These are phyloP conservation scores for Cystobasidium sp. DNA, from an alignment of 1,284 basidiomycete species.

Conservation along the genomic window DNA sequence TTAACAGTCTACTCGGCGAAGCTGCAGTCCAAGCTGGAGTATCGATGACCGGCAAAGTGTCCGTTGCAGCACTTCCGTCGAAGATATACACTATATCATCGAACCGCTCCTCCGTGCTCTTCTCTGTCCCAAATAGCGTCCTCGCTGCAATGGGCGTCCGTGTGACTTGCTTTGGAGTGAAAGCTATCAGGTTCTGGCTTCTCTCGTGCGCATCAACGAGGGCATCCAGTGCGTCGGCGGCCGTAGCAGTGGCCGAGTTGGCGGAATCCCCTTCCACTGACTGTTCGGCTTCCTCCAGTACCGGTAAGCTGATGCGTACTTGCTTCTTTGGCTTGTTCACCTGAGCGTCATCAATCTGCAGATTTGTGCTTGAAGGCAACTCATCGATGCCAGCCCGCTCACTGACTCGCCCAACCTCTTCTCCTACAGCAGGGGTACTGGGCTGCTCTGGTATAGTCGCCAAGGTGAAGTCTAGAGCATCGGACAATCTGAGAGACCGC, in stretches of 20 bases:
- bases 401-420: background rate
- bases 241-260: background rate
- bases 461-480: constrained; percentile 28
- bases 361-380: background rate
- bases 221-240: too few relatives aligned
- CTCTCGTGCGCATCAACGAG: background rate
- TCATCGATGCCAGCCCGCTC: background rate
- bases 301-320: background rate
- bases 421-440: background rate
- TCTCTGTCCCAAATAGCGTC: constrained; percentile 39
- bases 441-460: constrained; percentile 37
- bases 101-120: constrained; percentile 38
- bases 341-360: background rate
- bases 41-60: background rate
- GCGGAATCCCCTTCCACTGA: background rate
- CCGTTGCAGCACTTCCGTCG: background rate
- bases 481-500: constrained; percentile 12
- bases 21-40: background rate
- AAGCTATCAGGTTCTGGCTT: background rate
- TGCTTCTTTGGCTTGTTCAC: background rate
- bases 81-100: constrained; percentile 19
- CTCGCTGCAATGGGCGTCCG: constrained; percentile 21
- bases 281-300: background rate
- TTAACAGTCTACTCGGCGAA: constrained; percentile 3
- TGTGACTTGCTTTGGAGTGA: constrained; percentile 2